Evolutionary conservation across 352 stramenopile genomes (phyloP).

Genomic region (Globisporangium spinosum): DNA sequence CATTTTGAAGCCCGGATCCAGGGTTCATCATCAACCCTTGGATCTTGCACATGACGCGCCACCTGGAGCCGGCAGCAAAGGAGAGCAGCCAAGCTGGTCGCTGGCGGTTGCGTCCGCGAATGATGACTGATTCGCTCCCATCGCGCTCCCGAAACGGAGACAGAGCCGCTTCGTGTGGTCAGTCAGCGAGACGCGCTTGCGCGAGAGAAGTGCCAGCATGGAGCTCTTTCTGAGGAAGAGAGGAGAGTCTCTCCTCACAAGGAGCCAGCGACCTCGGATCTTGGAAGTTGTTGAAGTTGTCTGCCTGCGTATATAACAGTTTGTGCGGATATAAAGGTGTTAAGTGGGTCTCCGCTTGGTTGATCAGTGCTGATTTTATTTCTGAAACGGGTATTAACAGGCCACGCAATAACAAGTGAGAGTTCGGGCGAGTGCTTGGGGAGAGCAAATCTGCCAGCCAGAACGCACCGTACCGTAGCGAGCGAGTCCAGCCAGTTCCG

Average conservation of each 20-base stretch:
- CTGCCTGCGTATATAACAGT: neutral
- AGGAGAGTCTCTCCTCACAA: neutral
- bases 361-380: neutral
- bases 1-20: neutral
- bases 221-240: neutral
- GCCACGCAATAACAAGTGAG: neutral
- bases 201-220: neutral
- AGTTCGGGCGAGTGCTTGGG: no score
- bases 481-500: neutral
- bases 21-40: neutral
- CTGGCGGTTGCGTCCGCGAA: neutral
- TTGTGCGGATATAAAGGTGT: neutral
- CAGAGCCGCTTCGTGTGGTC: slow-evolving; percentile 1
- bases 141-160: slow-evolving; percentile 7
- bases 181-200: neutral
- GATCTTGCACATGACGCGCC: neutral
- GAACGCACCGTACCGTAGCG: neutral
- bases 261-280: neutral
- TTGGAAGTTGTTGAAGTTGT: slow-evolving; percentile 8
- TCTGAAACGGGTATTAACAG: neutral
- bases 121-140: neutral
- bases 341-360: neutral
- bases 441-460: neutral
- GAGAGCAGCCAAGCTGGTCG: no score
- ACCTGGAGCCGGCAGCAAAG: neutral